Conservation (phyloP, 352 stramenopile species). For the Phytopythium helicoides region DNA sequence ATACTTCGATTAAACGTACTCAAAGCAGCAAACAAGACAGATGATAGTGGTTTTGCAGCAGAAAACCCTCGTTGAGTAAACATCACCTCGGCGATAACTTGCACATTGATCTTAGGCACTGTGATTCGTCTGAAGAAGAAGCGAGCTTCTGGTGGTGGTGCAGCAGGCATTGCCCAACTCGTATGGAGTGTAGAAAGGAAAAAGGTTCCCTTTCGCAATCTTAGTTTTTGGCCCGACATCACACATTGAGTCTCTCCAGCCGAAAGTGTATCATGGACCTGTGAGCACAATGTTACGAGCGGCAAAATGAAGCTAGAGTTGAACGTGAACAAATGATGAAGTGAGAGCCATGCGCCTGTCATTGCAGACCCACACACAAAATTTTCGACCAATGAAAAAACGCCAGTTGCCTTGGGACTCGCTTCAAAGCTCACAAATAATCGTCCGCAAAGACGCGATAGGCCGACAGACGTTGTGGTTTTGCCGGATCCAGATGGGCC, state of each 20-base stretch:
- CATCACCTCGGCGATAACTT: conserved; percentile 40
- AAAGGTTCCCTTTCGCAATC: conserved; percentile 42
- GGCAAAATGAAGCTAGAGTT: conserved; percentile 13
- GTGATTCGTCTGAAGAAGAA: conserved; percentile 45
- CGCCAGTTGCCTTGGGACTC: not conserved
- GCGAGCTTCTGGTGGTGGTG: conserved; percentile 14
- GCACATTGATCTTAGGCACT: conserved; percentile 33
- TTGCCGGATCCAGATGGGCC: conserved; percentile 43
- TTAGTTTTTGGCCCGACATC: conserved; percentile 38
- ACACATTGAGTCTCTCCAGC: conserved; percentile 37
- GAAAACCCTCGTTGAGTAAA: conserved; percentile 35
- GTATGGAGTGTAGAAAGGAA: conserved; percentile 18
- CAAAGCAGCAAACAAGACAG: conserved; percentile 30
- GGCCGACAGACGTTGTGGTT: conserved; percentile 29
- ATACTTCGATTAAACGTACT: conserved; percentile 7
- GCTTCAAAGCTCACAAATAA: conserved; percentile 22
- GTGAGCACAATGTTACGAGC: conserved; percentile 36
- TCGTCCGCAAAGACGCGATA: conserved; percentile 49
- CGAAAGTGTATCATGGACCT: conserved; percentile 37
- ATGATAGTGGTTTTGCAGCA: conserved; percentile 23
- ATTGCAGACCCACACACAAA: conserved; percentile 25
- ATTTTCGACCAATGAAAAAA: not conserved
- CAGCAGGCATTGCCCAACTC: conserved; percentile 1
- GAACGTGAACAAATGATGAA: conserved; percentile 35
- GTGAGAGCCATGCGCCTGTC: conserved; percentile 55